Percentiles rank a stretch among this genome's conserved stretches.
Evolutionary conservation across 345 rosid species (phyloP).

Genomic region (Durio zibethinus): DNA sequence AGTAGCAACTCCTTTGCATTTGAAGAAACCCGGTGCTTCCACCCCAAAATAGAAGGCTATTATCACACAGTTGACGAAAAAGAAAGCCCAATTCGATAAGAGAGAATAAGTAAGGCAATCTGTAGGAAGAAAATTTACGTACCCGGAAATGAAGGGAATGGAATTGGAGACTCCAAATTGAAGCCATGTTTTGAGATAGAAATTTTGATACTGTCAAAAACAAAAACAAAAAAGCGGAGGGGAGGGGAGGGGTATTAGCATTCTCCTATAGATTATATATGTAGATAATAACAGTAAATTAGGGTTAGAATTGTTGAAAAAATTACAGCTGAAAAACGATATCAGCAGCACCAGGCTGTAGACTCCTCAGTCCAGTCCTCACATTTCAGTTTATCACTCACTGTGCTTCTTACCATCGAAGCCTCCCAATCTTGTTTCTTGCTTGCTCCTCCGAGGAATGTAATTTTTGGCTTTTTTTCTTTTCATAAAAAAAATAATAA

Average conservation of each 20-base stretch:
- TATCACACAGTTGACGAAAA: not conserved
- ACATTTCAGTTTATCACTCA: not conserved
- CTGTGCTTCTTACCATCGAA: not conserved
- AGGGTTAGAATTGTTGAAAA: not conserved
- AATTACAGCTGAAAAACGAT: not conserved
- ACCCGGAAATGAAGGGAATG: conserved; percentile 36
- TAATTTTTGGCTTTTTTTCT: no score
- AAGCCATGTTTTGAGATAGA: conserved; percentile 26
- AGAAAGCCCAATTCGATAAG: not conserved
- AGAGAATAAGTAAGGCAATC: not conserved
- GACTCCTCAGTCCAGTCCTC: not conserved
- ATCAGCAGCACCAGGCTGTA: not conserved
- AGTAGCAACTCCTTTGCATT: conserved; percentile 22
- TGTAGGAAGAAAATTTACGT: conserved; percentile 4
- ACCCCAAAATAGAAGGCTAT: conserved; percentile 36
- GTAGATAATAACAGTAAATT: not conserved
- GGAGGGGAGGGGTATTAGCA: not conserved
- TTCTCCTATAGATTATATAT: not conserved
- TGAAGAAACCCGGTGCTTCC: conserved; percentile 33
- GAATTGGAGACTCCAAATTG: conserved; percentile 40
- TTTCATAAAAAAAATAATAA: no score
- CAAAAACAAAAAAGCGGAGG: no score
- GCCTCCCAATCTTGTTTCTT: no score
- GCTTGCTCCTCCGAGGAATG: no score
- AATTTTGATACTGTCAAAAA: conserved; percentile 16